A percentile compares a stretch with the other conserved stretches of the same genome.
phyloP scores from a whole-genome alignment of 768 basidiomycete species.

The Bullera alba region DNA sequence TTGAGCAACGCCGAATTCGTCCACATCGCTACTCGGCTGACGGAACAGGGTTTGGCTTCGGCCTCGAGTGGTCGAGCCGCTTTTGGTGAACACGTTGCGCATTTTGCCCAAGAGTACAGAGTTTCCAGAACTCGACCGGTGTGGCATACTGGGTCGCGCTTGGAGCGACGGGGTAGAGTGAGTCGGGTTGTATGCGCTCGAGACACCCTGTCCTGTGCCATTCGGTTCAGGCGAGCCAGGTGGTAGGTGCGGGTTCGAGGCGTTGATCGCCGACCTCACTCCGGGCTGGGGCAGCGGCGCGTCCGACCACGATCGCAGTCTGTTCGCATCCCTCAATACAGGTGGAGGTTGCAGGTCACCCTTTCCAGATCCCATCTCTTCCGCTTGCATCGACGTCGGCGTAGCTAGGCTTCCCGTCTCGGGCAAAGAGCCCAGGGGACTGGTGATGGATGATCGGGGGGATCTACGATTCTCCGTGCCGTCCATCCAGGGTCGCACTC shows the following conservation, averaged over 20 bases:
- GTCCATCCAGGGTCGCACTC: conserved; percentile 33
- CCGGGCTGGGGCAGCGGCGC: conserved; percentile 20
- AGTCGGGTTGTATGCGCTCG: neutral
- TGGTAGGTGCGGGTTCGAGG: neutral
- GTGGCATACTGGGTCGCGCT: conserved; percentile 21
- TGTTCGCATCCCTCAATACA: conserved; percentile 4
- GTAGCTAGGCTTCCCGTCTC: conserved; percentile 14
- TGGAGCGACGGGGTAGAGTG: neutral
- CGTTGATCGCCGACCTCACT: neutral
- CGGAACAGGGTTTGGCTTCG: conserved; percentile 20
- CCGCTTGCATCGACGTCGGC: too few species aligned
- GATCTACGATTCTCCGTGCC: conserved; percentile 11
- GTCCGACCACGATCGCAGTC: conserved; percentile 35
- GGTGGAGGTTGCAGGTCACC: neutral
- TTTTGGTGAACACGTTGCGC: conserved; percentile 21
- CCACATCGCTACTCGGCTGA: conserved; percentile 12
- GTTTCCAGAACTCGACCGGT: conserved; percentile 31
- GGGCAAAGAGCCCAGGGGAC: conserved; percentile 18
- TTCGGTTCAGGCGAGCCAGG: too few species aligned
- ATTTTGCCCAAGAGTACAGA: conserved; percentile 34
- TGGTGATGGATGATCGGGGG: conserved; percentile 14
- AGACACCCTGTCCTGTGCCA: neutral
- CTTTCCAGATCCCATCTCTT: too few species aligned
- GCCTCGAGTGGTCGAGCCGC: conserved; percentile 12
- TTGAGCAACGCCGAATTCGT: conserved; percentile 27